Evolutionary conservation across 2,329 filamentous ascomycete species (phyloP).

Genomic region (Aspergillus novofumigatus): DNA sequence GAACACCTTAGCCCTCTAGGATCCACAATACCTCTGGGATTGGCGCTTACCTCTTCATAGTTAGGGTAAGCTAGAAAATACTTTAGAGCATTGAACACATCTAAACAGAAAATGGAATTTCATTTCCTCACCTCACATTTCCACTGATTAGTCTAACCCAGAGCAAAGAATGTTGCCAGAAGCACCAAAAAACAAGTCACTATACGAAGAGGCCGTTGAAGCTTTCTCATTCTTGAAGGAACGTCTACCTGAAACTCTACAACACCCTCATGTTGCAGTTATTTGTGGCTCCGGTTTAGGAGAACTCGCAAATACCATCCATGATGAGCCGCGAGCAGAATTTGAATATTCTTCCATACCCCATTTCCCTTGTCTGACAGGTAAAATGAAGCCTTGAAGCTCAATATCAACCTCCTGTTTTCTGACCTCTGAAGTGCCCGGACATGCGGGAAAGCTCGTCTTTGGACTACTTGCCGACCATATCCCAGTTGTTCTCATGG

Average conservation of each 20-base stretch:
- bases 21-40: neutral
- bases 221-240: slow-evolving; percentile 49
- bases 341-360: slow-evolving; percentile 58
- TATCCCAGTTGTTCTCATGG: slow-evolving; percentile 58
- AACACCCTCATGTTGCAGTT: slow-evolving; percentile 56
- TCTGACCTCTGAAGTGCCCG: slow-evolving; percentile 42
- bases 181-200: slow-evolving; percentile 9
- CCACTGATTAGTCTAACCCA: neutral
- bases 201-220: slow-evolving; percentile 38
- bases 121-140: neutral
- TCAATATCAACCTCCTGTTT: neutral
- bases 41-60: neutral
- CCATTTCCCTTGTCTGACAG: slow-evolving; percentile 58
- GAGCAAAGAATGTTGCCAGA: slow-evolving; percentile 10
- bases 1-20: neutral
- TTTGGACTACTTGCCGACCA: slow-evolving; percentile 57
- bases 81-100: neutral
- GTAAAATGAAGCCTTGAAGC: slow-evolving; percentile 33
- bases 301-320: slow-evolving; percentile 55
- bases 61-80: neutral
- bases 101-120: neutral
- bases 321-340: slow-evolving; percentile 48
- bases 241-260: slow-evolving; percentile 47
- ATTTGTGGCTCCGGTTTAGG: slow-evolving; percentile 63
- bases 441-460: slow-evolving; percentile 62